phyloP scores from a whole-genome alignment of 192 early-diverging fungal species.

The Gaertneriomyces semiglobifer region DNA sequence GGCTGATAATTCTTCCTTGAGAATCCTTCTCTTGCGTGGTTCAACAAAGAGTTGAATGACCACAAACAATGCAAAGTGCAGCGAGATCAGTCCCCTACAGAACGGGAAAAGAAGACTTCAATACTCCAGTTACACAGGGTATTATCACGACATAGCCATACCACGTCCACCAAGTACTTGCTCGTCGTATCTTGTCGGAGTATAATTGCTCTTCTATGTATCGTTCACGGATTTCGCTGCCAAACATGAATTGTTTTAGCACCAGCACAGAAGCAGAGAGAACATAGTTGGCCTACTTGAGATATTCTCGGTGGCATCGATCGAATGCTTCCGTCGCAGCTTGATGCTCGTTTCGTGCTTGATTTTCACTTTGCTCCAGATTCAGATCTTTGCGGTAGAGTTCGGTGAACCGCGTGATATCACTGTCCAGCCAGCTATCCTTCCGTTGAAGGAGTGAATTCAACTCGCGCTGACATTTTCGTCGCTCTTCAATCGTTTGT shows the following conservation, averaged over 20 bases:
- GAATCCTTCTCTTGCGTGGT: slow-evolving; percentile 33
- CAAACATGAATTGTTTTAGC: background rate
- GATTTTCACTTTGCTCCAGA: slow-evolving; percentile 41
- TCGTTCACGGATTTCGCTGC: slow-evolving; percentile 45
- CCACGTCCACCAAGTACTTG: slow-evolving; percentile 48
- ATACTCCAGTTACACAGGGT: background rate
- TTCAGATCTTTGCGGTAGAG: slow-evolving; percentile 39
- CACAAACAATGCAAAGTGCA: slow-evolving; percentile 43
- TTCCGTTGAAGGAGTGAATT: slow-evolving; percentile 44
- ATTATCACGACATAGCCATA: background rate
- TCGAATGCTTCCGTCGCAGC: slow-evolving; percentile 39
- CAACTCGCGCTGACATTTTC: slow-evolving; percentile 43
- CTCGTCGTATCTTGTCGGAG: slow-evolving; percentile 48
- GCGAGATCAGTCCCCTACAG: slow-evolving; percentile 44
- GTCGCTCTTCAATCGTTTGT: slow-evolving; percentile 44
- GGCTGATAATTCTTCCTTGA: slow-evolving; percentile 29
- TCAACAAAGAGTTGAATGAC: slow-evolving; percentile 41
- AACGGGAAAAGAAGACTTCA: slow-evolving; percentile 7
- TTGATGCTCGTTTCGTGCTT: slow-evolving; percentile 37
- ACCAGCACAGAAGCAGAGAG: background rate
- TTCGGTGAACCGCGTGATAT: slow-evolving; percentile 42
- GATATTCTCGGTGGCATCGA: slow-evolving; percentile 37
- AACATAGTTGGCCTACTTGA: slow-evolving; percentile 21
- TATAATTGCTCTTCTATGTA: slow-evolving; percentile 57
- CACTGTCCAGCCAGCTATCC: slow-evolving; percentile 39